These are phyloP conservation scores for Arabidopsis suecica DNA, from an alignment of 345 rosid genomes.

Conservation along the genomic window DNA sequence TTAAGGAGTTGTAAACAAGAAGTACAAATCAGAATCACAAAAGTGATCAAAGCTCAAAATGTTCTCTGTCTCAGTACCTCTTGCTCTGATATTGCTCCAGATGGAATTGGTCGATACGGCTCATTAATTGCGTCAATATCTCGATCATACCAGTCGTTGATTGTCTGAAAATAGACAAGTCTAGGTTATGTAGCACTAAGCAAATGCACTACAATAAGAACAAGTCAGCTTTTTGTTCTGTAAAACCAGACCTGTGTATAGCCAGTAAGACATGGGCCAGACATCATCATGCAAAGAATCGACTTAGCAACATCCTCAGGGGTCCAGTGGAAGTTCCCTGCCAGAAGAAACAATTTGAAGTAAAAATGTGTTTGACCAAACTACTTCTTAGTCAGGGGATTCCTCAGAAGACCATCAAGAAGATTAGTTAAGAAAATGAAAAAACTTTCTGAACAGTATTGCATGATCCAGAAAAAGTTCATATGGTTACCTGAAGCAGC, in stretches of 20 bases:
- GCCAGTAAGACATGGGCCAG: slow-evolving; percentile 97
- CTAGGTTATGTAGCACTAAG: slow-evolving; percentile 22
- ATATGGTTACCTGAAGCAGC: slow-evolving; percentile 87
- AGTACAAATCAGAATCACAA: slow-evolving; percentile 5
- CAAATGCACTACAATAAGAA: slow-evolving; percentile 25
- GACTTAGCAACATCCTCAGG: slow-evolving; percentile 92
- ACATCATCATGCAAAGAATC: slow-evolving; percentile 90
- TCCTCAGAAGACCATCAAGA: background rate
- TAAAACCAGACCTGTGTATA: slow-evolving; percentile 78
- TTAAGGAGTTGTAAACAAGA: slow-evolving; percentile 26
- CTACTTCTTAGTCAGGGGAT: too few species aligned
- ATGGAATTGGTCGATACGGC: slow-evolving; percentile 98
- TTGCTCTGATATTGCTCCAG: slow-evolving; percentile 88
- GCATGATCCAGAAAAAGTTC: background rate
- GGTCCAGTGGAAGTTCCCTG: slow-evolving; percentile 97
- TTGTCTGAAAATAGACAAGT: slow-evolving; percentile 58
- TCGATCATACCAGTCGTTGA: slow-evolving; percentile 96
- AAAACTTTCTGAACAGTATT: background rate
- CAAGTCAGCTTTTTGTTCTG: background rate
- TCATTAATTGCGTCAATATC: slow-evolving; percentile 97
- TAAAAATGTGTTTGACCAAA: background rate
- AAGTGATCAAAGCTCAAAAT: background rate
- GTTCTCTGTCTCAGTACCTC: slow-evolving; percentile 55
- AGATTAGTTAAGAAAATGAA: background rate
- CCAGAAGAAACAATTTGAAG: slow-evolving; percentile 23